Evolutionary conservation across 1,139 yeast species (phyloP), one percentile per base, ranked within the genome.

Genomic region (Yamadazyma dendronema): DNA sequence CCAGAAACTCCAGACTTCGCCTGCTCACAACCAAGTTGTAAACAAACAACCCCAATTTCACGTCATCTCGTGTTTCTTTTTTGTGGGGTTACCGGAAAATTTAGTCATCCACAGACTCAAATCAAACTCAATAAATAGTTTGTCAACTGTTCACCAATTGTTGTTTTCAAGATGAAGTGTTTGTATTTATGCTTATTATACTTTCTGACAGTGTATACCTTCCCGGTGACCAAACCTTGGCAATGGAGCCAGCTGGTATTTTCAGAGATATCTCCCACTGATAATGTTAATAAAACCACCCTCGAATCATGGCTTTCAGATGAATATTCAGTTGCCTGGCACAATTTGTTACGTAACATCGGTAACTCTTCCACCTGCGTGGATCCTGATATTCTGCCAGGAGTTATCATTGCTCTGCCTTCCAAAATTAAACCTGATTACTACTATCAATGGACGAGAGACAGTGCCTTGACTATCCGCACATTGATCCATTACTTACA

Each of bases 371-470:
- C 43, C 3, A 35, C 30, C 10, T 34, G 42, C 27, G 25, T 29
- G 4, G 52, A 48, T 34, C 8, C 15, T 1, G 33, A 43, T 12
- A 84, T 83, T 1, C 54, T 69, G 1, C 61, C 67, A 8, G 97
- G 97, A 19, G 87, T 78, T 3, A 84, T 88, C 3, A 70, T 90
- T 43, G 97, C 97, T 1, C 82, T 95, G 7, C 95, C 96, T 3
- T 86, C 95, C 0, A 74, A 58, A 38, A 4, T 37, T 0, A 46
- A 67, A 16, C 97, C 97, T 0, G 74, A 90, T 59, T 90, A 90
- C 57, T 89, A 77, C 50, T 90, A 77, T 54, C 95, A 86, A 52
- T 90, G 98, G 98, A 74, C 79, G 2, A 72, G 98, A 51, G 98
- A 90, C 56, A 80, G 90, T 24, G 96, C 97, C 0, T 75, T 90